A percentile compares a stretch with the other conserved stretches of the same genome.
These are phyloP conservation scores for Paecilomyces formosus DNA, from an alignment of 2,329 filamentous ascomycete species.

Conservation along the genomic window DNA sequence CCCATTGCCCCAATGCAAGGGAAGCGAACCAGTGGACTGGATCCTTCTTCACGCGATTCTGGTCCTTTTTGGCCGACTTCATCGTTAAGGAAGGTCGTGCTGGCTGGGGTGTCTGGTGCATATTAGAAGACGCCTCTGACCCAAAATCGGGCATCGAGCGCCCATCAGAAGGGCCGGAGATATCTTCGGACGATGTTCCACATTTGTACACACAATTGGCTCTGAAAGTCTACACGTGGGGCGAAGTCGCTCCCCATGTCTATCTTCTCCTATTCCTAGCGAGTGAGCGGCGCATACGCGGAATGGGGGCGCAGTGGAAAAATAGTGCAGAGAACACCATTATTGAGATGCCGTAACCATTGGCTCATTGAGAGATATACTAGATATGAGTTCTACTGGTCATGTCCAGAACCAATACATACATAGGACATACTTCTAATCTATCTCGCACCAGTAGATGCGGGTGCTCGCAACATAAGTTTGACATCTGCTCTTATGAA, in stretches of 20 bases:
- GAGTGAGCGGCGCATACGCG: constrained; percentile 55
- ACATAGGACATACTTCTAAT: too few species aligned
- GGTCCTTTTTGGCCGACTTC: constrained; percentile 32
- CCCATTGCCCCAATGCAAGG: background rate
- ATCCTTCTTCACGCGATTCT: constrained; percentile 31
- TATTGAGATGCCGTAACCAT: constrained; percentile 41
- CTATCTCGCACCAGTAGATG: too few species aligned
- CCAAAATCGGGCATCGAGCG: background rate
- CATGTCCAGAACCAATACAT: too few species aligned
- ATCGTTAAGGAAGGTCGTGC: constrained; percentile 31
- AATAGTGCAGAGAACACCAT: constrained; percentile 54
- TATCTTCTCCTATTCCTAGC: constrained; percentile 70
- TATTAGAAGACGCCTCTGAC: constrained; percentile 15
- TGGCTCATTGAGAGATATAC: constrained; percentile 1
- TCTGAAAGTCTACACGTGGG: constrained; percentile 71
- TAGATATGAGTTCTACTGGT: background rate
- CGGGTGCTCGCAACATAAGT: too few species aligned
- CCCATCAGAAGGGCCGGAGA: background rate
- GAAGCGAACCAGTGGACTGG: constrained; percentile 20
- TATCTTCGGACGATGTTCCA: background rate
- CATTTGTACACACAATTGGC: constrained; percentile 20
- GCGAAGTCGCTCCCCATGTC: constrained; percentile 61
- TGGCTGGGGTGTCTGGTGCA: constrained; percentile 41
- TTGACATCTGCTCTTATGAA: too few species aligned
- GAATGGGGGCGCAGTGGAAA: constrained; percentile 56